phyloP scores from a whole-genome alignment of 2,329 filamentous ascomycete genomes.

The Scopulariopsis brevicaulis region DNA sequence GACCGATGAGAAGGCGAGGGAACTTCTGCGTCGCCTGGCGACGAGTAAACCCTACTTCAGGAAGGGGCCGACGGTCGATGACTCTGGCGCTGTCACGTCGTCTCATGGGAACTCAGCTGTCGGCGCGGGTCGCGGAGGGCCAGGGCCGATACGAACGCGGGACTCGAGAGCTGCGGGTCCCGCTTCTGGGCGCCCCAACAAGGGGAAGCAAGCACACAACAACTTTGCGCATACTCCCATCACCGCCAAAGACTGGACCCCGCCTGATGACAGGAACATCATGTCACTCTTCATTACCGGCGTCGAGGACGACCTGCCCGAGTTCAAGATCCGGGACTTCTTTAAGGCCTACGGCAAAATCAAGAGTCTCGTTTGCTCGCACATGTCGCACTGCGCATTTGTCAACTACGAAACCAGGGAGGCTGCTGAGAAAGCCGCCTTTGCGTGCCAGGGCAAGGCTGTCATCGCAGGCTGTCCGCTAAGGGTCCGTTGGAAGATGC shows the following conservation, averaged over 20 bases:
- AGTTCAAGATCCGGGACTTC: slow-evolving; percentile 81
- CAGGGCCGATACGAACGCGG: slow-evolving; percentile 70
- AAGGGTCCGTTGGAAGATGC: slow-evolving; percentile 83
- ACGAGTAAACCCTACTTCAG: slow-evolving; percentile 93
- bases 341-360: slow-evolving; percentile 85
- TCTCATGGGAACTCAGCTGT: slow-evolving; percentile 32
- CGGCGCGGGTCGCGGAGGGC: slow-evolving; percentile 48
- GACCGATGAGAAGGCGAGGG: slow-evolving; percentile 91
- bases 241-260: slow-evolving; percentile 67
- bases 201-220: slow-evolving; percentile 24
- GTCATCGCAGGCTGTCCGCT: slow-evolving; percentile 87
- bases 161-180: slow-evolving; percentile 40
- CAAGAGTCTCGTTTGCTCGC: slow-evolving; percentile 86
- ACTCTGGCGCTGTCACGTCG: slow-evolving; percentile 21
- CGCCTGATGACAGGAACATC: slow-evolving; percentile 73
- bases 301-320: slow-evolving; percentile 89
- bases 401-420: slow-evolving; percentile 84
- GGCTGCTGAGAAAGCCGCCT: slow-evolving; percentile 75
- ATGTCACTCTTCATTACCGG: slow-evolving; percentile 92
- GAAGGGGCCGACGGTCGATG: slow-evolving; percentile 68
- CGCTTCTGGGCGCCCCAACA: slow-evolving; percentile 15
- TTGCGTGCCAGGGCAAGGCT: slow-evolving; percentile 74
- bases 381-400: slow-evolving; percentile 95
- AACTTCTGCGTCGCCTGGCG: slow-evolving; percentile 73
- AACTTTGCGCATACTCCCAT: slow-evolving; percentile 56